phyloP scores from a whole-genome alignment of 2,329 filamentous ascomycete species.

The Cladosporium cucumerinum region DNA sequence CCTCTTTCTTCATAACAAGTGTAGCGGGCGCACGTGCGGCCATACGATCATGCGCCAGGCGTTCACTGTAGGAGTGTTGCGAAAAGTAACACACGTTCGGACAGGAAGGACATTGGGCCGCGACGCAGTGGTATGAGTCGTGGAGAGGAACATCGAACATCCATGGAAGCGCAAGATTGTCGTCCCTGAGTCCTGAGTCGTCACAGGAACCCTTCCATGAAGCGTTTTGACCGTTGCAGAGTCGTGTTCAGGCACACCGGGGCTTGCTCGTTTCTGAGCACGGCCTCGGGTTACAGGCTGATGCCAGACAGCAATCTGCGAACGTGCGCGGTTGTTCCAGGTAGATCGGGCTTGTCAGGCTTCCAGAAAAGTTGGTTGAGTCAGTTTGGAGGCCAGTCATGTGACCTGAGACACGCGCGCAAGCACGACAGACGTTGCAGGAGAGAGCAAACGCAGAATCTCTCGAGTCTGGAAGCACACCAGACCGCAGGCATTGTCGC shows the following conservation, averaged over 20 bases:
- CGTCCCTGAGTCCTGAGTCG: neutral
- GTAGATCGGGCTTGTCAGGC: slow-evolving; percentile 8
- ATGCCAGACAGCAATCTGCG: slow-evolving; percentile 5
- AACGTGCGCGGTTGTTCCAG: slow-evolving; percentile 10
- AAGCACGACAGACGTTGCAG: neutral
- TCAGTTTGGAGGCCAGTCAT: neutral
- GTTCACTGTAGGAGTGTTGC: neutral
- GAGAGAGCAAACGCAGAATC: neutral
- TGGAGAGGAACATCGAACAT: slow-evolving; percentile 11
- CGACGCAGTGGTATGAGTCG: neutral
- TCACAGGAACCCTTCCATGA: neutral
- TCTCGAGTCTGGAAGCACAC: neutral
- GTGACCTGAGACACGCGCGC: neutral
- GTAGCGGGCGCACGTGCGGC: neutral
- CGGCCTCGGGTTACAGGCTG: slow-evolving; percentile 1
- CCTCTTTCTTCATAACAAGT: slow-evolving; percentile 1
- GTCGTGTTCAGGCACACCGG: neutral
- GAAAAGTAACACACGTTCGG: neutral
- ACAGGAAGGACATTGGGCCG: neutral
- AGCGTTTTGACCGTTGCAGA: neutral
- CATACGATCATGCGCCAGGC: neutral
- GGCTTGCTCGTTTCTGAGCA: neutral
- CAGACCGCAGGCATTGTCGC: neutral
- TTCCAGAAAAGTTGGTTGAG: slow-evolving; percentile 10
- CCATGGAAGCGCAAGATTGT: slow-evolving; percentile 7